Evolutionary conservation across 331 rosid species (phyloP), one percentile per base, ranked within the genome.

Genomic region (Quercus lobata): DNA sequence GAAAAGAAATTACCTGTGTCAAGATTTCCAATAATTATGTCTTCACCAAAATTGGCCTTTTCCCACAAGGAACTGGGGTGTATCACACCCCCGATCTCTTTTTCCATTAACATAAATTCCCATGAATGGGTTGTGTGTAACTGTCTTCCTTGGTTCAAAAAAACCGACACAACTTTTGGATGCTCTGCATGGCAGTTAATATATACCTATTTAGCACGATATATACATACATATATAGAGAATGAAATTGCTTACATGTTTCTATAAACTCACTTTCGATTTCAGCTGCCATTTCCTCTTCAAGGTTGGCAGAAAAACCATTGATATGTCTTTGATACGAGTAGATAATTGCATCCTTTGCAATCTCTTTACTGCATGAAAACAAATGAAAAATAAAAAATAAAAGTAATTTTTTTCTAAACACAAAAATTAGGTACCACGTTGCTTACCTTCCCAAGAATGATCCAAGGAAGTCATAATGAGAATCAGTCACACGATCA

Each of bases 61-160:
- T 57, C 52, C 63, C 91, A 87, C 1, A 88, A 5, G 1, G 98
- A 93, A 5, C 25, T 29, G 1, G 57, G 35, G 7, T 46, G 61
- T 81, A 58, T 15, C 0, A 73, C 79, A 24, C 90, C 92, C 53
- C 46, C 12, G 46, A 41, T 41, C 46, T 84, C 52, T n/a, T 65
- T 52, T 54, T 87, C 90, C 76, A 84, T 66, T 52, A 29, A 22
- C 97, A 93, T 84, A 76, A 93, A 91, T 2, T 89, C 86, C 98
- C 98, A 93, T 21, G 97, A 90, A 73, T 32, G 94, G 2, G 97
- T 93, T 1, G 94, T 91, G 77, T 88, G 96, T 34, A 93, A 73
- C 69, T 88, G 77, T 63, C 84, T 89, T 58, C 73, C 91, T 85
- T 35, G 12, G 87, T 88, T 88, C 21, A 83, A 68, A 86, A 93